Evolutionary conservation across 2,329 filamentous ascomycete genomes (phyloP), one percentile per base, ranked within the genome.

Genomic region (Xylariales sp.): DNA sequence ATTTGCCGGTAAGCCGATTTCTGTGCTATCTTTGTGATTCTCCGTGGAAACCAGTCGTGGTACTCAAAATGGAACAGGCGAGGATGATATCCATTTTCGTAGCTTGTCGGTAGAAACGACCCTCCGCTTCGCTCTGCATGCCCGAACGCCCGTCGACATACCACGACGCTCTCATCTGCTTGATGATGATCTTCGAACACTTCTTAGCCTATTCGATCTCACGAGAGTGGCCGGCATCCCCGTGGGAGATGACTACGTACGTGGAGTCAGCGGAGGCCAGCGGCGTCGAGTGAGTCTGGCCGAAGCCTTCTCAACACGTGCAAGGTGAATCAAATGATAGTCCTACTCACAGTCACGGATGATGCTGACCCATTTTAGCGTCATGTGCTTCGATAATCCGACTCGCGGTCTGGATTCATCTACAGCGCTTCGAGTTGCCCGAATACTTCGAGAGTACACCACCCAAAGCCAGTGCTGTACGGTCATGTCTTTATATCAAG

Each of bases 201-300:
- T 91, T 33, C 64, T 89, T 57, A 83, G 80, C 54, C 88, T 90
- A 69, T 90, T 91, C 51, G 84, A 84, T 8, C 89, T 91, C 42
- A 72, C 70, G 10, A 86, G 91, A 54, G 89, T 86, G 1, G 80
- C 76, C 52, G 73, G 86, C 52, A 91, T 87, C 0, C 69, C 79
- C 1, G 84, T 91, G 2, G 87, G 87, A n/a, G 80, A 90, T 53
- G 80, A 84, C 46, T 74, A 66, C 52, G 74, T 82, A 5, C 77
- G 84, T 34, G 86, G 86, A 59, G 82, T 91, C 0, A 86, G 82
- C 34, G 87, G 87, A 52, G 87, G 87, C 44, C 87, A 93, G 64
- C 69, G 86, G 27, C 91, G 90, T 60, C 82, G 86, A 55, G 86
- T 88, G 7, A 83, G 80, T 16, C 88, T 91, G 48, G 84, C 84